phyloP scores from a whole-genome alignment of 805 yeast genomes.

The Candida stauntonica region DNA sequence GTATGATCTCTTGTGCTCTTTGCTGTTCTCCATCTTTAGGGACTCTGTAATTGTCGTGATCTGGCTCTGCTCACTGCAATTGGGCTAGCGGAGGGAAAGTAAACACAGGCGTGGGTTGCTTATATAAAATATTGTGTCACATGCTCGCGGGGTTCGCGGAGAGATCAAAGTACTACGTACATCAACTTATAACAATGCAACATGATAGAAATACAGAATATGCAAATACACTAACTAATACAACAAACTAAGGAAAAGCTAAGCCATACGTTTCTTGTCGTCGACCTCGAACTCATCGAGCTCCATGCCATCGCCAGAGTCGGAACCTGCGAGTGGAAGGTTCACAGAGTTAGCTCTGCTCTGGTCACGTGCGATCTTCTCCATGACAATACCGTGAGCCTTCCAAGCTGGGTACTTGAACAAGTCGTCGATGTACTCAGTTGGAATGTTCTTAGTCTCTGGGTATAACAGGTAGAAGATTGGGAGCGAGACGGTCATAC shows the following conservation, averaged over 20 bases:
- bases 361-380: conserved; percentile 13
- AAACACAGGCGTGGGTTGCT: too few relatives aligned
- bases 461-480: conserved; percentile 15
- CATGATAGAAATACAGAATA: neutral
- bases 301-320: conserved; percentile 1
- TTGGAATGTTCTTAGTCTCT: conserved; percentile 20
- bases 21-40: neutral
- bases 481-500: conserved; percentile 14
- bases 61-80: too few relatives aligned
- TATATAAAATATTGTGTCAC: too few relatives aligned
- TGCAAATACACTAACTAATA: neutral
- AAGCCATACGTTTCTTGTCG: neutral
- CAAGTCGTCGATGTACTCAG: conserved; percentile 17
- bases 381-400: conserved; percentile 16
- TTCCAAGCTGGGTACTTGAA: conserved; percentile 17
- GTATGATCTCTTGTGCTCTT: conserved; percentile 9
- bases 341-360: conserved; percentile 13
- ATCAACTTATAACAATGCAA: too few relatives aligned
- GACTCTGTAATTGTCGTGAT: too few relatives aligned
- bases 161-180: conserved; percentile 1
- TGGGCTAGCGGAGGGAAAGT: too few relatives aligned
- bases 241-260: neutral
- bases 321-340: conserved; percentile 4
- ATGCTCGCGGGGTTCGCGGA: too few relatives aligned
- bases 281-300: conserved; percentile 3